phyloP scores from a whole-genome alignment of 2,329 filamentous ascomycete genomes.

The Neonectria ditissima region DNA sequence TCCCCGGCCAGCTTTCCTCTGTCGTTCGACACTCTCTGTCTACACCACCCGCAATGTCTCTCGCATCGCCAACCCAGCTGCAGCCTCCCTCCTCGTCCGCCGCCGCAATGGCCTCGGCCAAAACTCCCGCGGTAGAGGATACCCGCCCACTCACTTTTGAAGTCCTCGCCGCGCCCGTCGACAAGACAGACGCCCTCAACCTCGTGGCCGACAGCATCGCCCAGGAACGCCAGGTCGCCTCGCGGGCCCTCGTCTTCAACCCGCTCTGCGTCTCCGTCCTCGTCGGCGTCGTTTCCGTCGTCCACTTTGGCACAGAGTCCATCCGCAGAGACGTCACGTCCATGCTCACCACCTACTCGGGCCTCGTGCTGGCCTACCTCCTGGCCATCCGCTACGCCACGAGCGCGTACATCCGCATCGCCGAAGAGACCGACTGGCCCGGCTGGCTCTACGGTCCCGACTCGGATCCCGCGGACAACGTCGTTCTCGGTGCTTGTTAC shows the following conservation, averaged over 20 bases:
- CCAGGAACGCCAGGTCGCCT: constrained; percentile 80
- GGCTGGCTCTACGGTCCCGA: constrained; percentile 61
- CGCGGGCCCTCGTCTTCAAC: constrained; percentile 72
- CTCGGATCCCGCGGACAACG: constrained; percentile 57
- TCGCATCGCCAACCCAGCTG: constrained; percentile 1
- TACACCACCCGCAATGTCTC: constrained; percentile 10
- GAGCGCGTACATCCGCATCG: constrained; percentile 70
- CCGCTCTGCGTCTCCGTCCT: constrained; percentile 63
- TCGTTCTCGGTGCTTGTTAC: constrained; percentile 72
- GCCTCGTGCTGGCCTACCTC: constrained; percentile 72
- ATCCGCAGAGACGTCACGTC: constrained; percentile 64
- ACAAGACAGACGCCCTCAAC: constrained; percentile 75
- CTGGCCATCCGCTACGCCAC: constrained; percentile 71
- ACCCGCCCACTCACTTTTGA: constrained; percentile 73
- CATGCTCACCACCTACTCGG: constrained; percentile 66
- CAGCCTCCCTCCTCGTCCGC: background rate
- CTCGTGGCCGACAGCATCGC: constrained; percentile 85
- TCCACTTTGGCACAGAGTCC: constrained; percentile 55
- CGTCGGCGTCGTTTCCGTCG: constrained; percentile 51
- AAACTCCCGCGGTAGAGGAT: constrained; percentile 38
- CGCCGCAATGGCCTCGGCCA: constrained; percentile 26
- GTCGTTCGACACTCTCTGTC: background rate
- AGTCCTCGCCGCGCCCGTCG: constrained; percentile 61
- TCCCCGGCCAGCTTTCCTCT: background rate
- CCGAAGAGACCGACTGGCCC: constrained; percentile 72